A percentile compares a stretch with the other conserved stretches of the same genome.
Conservation (phyloP, 176 grass and related monocot species). For the Hyparrhenia diplandra region DNA sequence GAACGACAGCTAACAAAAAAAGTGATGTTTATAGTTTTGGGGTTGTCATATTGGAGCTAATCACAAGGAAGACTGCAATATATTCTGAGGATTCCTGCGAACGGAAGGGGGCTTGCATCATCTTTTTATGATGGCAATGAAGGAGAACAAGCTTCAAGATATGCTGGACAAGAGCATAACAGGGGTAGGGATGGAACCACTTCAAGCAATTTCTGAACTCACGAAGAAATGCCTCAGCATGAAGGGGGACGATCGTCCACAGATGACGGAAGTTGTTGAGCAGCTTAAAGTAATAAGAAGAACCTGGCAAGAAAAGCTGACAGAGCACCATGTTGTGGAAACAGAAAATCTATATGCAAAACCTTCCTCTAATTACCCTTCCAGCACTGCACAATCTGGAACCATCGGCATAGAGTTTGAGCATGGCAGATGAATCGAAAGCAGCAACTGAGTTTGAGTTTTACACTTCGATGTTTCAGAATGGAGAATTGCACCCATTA, state of each 20-base stretch:
- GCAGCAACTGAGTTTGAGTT: not conserved
- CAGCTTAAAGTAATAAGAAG: constrained; percentile 15
- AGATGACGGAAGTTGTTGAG: constrained; percentile 34
- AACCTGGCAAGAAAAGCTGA: constrained; percentile 12
- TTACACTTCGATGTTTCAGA: not conserved
- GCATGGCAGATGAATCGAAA: not conserved
- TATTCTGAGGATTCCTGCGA: constrained; percentile 18
- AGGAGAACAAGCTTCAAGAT: constrained; percentile 12
- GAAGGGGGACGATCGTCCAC: constrained; percentile 26
- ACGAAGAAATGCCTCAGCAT: constrained; percentile 19
- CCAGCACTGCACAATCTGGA: not conserved
- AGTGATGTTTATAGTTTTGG: constrained; percentile 47
- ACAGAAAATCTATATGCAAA: not conserved
- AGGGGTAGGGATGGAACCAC: not conserved
- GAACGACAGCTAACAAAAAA: constrained; percentile 29
- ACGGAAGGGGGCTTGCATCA: constrained; percentile 32
- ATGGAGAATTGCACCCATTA: not conserved
- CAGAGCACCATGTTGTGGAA: not conserved
- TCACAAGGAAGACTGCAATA: constrained; percentile 29
- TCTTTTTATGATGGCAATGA: constrained; percentile 25
- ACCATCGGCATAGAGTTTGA: not conserved
- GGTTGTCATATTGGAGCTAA: constrained; percentile 38
- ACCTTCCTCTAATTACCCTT: not conserved
- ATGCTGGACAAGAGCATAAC: constrained; percentile 30
- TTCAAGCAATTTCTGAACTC: constrained; percentile 27